Evolutionary conservation across 1,284 basidiomycete genomes (phyloP).

Genomic region (Tylopilus sp.): DNA sequence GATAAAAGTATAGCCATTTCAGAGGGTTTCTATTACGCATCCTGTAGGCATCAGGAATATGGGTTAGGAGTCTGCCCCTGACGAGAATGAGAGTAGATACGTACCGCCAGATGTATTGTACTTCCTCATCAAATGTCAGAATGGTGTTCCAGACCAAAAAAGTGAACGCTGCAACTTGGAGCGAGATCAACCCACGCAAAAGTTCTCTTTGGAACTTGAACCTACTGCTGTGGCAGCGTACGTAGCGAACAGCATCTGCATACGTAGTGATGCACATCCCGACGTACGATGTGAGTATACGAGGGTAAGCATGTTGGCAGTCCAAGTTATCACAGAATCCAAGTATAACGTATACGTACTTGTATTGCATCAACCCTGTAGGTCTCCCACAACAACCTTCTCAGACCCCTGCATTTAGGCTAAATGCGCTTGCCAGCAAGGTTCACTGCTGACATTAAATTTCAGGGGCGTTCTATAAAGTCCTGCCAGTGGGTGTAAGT

Average conservation of each 20-base stretch:
- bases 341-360: neutral
- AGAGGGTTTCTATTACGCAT: conserved; percentile 28
- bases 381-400: conserved; percentile 5
- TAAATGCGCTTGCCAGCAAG: neutral
- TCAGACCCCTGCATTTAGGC: neutral
- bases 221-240: conserved; percentile 29
- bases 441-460: neutral
- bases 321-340: neutral
- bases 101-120: conserved; percentile 35
- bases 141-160: conserved; percentile 29
- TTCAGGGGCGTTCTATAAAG: too few species aligned
- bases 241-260: conserved; percentile 7
- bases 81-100: neutral
- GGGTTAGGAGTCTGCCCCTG: neutral
- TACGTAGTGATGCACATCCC: too few species aligned
- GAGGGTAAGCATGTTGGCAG: neutral
- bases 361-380: neutral
- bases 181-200: conserved; percentile 5
- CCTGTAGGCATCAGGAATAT: conserved; percentile 7
- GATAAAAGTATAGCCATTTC: conserved; percentile 37
- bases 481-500: too few species aligned
- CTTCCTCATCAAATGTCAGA: conserved; percentile 31
- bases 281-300: neutral
- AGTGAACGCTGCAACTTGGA: conserved; percentile 17
- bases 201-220: neutral